These are phyloP conservation scores for Plectosphaerella cucumerina DNA, from an alignment of 2,329 filamentous ascomycete genomes.

Conservation along the genomic window DNA sequence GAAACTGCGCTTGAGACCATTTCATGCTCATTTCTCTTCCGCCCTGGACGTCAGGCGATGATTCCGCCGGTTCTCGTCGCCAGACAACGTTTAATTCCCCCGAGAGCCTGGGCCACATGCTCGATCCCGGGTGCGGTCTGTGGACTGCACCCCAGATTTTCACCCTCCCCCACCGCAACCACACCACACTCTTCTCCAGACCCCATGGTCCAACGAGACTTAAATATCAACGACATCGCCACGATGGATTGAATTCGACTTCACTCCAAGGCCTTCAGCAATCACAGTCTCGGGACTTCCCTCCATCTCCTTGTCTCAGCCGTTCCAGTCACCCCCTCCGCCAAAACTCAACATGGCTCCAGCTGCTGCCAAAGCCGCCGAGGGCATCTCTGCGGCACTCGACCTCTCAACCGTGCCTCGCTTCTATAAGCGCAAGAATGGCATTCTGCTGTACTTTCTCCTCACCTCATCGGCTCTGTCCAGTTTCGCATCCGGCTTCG, in stretches of 20 bases:
- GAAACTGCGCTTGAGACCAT: too few species aligned
- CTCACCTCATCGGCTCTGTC: constrained; percentile 36
- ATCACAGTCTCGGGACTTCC: too few species aligned
- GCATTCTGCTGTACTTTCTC: constrained; percentile 35
- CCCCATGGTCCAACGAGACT: too few species aligned
- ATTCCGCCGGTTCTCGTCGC: neutral
- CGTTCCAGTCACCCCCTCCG: neutral
- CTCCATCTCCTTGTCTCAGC: too few species aligned
- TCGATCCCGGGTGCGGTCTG: too few species aligned
- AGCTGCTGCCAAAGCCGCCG: constrained; percentile 22
- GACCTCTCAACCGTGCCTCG: constrained; percentile 24
- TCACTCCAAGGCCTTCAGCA: too few species aligned
- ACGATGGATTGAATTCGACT: too few species aligned
- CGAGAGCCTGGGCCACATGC: too few species aligned
- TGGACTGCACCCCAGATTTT: neutral
- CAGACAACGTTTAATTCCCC: too few species aligned
- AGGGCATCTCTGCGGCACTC: constrained; percentile 24
- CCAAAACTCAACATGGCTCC: constrained; percentile 23
- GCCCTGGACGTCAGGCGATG: neutral
- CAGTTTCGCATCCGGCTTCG: constrained; percentile 36
- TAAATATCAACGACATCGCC: too few species aligned
- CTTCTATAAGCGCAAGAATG: constrained; percentile 35
- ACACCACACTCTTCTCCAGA: too few species aligned
- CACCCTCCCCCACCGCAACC: neutral
- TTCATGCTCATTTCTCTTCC: too few species aligned